phyloP scores from a whole-genome alignment of 345 rosid species.

The Brassica juncea region DNA sequence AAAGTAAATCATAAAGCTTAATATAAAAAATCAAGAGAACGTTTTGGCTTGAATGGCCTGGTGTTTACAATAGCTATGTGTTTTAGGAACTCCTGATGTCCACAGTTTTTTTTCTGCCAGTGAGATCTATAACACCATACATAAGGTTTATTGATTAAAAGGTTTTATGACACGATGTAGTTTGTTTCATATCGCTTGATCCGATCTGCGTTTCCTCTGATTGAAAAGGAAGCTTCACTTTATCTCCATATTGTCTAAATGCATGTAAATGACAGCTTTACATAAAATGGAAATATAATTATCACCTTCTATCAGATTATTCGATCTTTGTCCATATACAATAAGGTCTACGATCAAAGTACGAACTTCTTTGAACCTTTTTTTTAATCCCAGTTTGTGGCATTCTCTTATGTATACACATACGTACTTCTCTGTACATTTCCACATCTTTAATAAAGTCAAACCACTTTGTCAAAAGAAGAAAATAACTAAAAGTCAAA shows the following conservation, averaged over 20 bases:
- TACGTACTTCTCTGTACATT: slow-evolving; percentile 7
- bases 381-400: neutral
- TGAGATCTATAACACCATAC: neutral
- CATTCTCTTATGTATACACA: neutral
- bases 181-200: neutral
- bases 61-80: neutral
- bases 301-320: neutral
- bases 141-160: neutral
- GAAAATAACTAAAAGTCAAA: slow-evolving; percentile 25
- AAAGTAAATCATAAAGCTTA: neutral
- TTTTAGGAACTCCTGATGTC: neutral
- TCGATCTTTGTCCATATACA: slow-evolving; percentile 4
- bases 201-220: neutral
- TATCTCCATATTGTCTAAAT: slow-evolving; percentile 18
- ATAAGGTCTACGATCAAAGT: slow-evolving; percentile 34
- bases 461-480: slow-evolving; percentile 1
- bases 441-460: slow-evolving; percentile 20
- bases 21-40: neutral
- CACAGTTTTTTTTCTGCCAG: neutral
- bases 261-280: slow-evolving; percentile 40
- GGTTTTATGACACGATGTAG: neutral
- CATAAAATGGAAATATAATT: slow-evolving; percentile 11
- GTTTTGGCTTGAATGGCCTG: neutral
- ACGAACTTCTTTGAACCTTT: slow-evolving; percentile 17
- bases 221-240: slow-evolving; percentile 34